Base-by-base conservation (phyloP, 306 rosid genomes). In the Cicer judaicum region DNA sequence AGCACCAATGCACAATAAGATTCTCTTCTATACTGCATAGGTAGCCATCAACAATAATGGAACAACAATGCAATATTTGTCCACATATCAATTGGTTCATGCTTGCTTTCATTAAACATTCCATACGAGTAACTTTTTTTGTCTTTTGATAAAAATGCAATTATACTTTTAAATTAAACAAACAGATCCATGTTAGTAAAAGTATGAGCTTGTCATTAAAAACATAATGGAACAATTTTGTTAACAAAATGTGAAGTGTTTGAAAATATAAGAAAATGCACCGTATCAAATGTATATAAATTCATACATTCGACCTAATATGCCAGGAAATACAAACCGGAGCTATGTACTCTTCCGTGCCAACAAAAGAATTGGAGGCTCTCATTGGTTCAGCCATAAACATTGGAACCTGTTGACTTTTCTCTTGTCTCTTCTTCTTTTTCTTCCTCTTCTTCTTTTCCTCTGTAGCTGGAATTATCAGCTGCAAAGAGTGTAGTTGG, bases 321-420 rank as follows among this genome's bases (percentile, higher is more conserved):
- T 65, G 71, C 29, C 7, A 40, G 34, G 70, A 64, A 19, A 56
- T 47, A 85, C 97, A 72, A 72, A 94, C 99, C 91, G 99, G 99
- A 56, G 99, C 99, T 29, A 94, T 94, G 89, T 94, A 94, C 86
- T 94, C 99, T 78, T 94, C 99, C 5, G 99, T 94, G 78, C 99
- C 99, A 60, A 94, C 99, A 47, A 94, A 94, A 70, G 99, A 94
- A 85, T 94, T 94, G 41, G 99, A 94, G 12, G 99, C 99, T 85
- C 96, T 80, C 96, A 89, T 89, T 5, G 99, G 99, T 86, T 94
- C 99, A n/a, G 97, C 96, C 89, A 92, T 84, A 76, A 94, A 94
- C 72, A 90, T 74, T 52, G 95, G 97, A 81, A 68, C 53, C 54
- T 86, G 88, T 68, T 85, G 97, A 80, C 49, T 10, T 81, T 77